Conservation (phyloP, 306 rosid species). For the Parietaria judaica region DNA sequence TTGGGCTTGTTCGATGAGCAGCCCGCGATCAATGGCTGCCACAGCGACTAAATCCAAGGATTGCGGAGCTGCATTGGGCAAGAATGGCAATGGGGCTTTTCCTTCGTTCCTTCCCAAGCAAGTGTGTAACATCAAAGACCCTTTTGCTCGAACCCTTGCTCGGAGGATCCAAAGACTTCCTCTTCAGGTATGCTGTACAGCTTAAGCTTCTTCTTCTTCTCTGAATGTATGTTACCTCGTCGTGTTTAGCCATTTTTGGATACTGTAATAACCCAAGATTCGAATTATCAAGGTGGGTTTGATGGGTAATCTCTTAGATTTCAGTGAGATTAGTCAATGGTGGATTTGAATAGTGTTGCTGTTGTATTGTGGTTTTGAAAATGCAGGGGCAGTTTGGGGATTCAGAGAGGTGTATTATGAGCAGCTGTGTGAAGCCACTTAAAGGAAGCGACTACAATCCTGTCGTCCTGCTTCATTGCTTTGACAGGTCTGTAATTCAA, state of each 20-base stretch:
- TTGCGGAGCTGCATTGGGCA: constrained; percentile 5
- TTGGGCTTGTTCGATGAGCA: constrained; percentile 6
- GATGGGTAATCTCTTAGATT: not conserved
- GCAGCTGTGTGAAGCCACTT: constrained; percentile 77
- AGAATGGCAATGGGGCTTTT: constrained; percentile 19
- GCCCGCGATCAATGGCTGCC: constrained; percentile 1
- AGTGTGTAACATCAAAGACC: constrained; percentile 53
- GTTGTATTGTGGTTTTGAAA: not conserved
- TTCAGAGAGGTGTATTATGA: constrained; percentile 56
- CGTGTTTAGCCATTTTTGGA: not conserved
- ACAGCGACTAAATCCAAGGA: not conserved
- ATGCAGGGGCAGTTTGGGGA: constrained; percentile 44
- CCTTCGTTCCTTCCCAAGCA: constrained; percentile 78
- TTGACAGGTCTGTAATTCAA: constrained; percentile 59
- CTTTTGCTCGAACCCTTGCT: constrained; percentile 61
- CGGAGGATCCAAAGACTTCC: constrained; percentile 68
- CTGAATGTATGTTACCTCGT: too few relatives aligned
- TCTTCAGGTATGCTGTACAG: too few relatives aligned
- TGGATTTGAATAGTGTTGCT: too few relatives aligned
- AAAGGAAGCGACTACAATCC: constrained; percentile 55
- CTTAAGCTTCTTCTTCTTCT: not conserved
- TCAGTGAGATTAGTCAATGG: not conserved
- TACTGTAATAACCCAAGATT: not conserved
- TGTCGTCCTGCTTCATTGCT: constrained; percentile 81
- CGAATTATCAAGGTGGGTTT: not conserved